Evolutionary conservation across 345 rosid genomes (phyloP).

Genomic region (Pelargonium nanum): DNA sequence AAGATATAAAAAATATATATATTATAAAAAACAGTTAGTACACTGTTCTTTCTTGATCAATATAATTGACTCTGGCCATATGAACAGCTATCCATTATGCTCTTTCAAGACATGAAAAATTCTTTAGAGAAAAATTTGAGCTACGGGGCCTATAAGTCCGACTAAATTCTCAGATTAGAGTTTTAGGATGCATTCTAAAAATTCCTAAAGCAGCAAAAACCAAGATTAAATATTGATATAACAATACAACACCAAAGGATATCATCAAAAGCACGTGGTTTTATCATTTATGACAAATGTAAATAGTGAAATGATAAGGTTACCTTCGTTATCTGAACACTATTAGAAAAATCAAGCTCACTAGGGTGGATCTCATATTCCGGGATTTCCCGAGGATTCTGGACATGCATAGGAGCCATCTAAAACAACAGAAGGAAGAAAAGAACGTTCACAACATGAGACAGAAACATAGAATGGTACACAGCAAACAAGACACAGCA

Average conservation of each 20-base stretch:
- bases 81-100: no score
- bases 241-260: no score
- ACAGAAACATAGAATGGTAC: neutral
- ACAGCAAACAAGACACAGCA: neutral
- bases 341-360: constrained; percentile 75
- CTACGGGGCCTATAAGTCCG: no score
- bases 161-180: no score
- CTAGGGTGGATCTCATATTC: constrained; percentile 70
- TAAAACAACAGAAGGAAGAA: constrained; percentile 7
- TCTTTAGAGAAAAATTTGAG: no score
- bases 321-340: constrained; percentile 71
- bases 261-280: neutral
- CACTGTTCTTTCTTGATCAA: no score
- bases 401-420: constrained; percentile 94
- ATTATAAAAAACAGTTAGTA: no score
- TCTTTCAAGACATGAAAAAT: no score
- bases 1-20: neutral
- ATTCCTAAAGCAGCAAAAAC: no score
- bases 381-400: constrained; percentile 76
- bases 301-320: neutral
- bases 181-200: no score
- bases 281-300: neutral
- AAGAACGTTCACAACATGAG: neutral
- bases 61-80: no score
- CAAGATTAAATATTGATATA: no score